Base-by-base conservation (phyloP, 768 basidiomycete species). In the Pleurotus platypus region DNA sequence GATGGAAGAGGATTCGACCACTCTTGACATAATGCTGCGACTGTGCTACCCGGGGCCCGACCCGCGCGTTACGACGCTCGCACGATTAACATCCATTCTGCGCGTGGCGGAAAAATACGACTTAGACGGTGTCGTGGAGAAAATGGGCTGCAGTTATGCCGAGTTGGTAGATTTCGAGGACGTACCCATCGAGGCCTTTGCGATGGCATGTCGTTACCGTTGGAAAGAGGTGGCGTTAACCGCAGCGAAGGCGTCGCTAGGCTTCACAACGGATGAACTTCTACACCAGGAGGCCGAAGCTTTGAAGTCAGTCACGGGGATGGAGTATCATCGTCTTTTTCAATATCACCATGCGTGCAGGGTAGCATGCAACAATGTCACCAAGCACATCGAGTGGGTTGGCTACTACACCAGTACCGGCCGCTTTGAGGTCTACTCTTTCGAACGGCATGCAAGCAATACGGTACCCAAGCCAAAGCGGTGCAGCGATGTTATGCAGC, bases 131-230 rank as follows among this genome's bases (percentile, higher is more conserved):
- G 64, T 67, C 24, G 66, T 67, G 37, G 30, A 22, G 20, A 66
- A 65, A 50, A 40, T 74, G 58, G 65, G 70, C 61, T 67, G 63
- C 58, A 63, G 65, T 63, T 71, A 71, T 56, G 63, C 63, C 5
- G 61, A 65, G 49, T 67, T 71, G 46, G 55, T 66, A 35, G 66
- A 74, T 60, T 57, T 72, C 11, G 66, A 72, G 50, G 62, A 61
- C 47, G 72, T 73, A 20, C 65, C 73, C 40, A 62, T 75, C 62
- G 67, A 70, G 22, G 71, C 71, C 24, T 73, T 73, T 38, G 71
- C 69, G 38, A 69, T 73, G 49, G 73, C 72, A 42, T 71, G 72
- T 58, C 69, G 69, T 15, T 48, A 49, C 27, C 11, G 16, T 4
- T 49, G 46, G 43, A 24, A 16, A 49, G 22, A 20, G 38, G 24